Evolutionary conservation across 2,329 filamentous ascomycete species (phyloP).

Genomic region (Clarireedia hainanense): DNA sequence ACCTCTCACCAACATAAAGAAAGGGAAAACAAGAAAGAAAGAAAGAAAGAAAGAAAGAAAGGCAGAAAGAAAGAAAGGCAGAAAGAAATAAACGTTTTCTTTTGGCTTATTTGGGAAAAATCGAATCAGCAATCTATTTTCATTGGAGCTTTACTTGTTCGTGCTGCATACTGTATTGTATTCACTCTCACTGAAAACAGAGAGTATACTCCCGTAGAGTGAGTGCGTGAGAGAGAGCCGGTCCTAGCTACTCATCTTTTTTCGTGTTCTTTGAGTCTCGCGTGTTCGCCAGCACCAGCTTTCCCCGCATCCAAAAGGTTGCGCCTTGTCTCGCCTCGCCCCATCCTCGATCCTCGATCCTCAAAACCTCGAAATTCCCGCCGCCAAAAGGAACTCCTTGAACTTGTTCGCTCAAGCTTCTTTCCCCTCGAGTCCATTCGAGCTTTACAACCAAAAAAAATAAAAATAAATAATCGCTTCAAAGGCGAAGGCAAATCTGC

Average conservation of each 20-base stretch:
- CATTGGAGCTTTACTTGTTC: constrained; percentile 1
- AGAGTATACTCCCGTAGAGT: not conserved
- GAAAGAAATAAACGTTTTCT: no score
- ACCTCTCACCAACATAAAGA: no score
- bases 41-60: no score
- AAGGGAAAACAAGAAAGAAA: no score
- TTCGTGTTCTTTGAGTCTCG: constrained; percentile 4
- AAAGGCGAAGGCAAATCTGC: not conserved
- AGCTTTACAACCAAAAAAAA: no score
- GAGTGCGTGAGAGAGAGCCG: not conserved
- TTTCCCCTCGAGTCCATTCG: not conserved
- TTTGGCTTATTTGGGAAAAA: no score
- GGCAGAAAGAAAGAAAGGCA: no score
- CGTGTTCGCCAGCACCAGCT: constrained; percentile 6
- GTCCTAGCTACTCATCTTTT: not conserved
- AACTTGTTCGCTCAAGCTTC: not conserved
- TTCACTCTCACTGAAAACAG: no score
- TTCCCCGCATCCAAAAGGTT: constrained; percentile 10
- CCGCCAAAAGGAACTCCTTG: constrained; percentile 1
- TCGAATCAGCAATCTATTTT: not conserved
- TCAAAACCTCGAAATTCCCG: not conserved
- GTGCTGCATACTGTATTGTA: not conserved
- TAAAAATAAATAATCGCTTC: no score
- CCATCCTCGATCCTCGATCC: constrained; percentile 9
- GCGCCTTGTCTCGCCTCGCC: constrained; percentile 1